A percentile compares a stretch with the other conserved stretches of the same genome.
Evolutionary conservation across 2,329 filamentous ascomycete species (phyloP).

Genomic region (Arthroderma sp.): DNA sequence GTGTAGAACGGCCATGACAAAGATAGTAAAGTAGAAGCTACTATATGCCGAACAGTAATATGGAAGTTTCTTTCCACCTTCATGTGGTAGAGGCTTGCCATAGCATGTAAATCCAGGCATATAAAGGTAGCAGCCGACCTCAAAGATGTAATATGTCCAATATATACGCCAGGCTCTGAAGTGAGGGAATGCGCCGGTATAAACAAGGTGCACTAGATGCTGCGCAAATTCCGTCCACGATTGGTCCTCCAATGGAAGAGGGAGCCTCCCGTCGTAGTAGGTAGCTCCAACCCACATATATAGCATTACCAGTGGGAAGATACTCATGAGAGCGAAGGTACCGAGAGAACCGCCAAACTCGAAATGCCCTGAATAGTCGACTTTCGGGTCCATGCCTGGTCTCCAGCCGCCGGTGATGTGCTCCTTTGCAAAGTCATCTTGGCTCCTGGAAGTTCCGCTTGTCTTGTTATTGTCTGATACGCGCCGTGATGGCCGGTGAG

Average conservation of each 20-base stretch:
- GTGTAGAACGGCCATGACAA: constrained; percentile 57
- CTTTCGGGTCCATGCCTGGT: too few relatives aligned
- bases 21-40: constrained; percentile 79
- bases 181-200: constrained; percentile 73
- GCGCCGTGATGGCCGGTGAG: neutral
- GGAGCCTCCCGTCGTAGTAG: constrained; percentile 78
- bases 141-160: constrained; percentile 82
- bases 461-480: neutral
- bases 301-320: constrained; percentile 88
- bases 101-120: constrained; percentile 78
- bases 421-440: neutral
- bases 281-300: constrained; percentile 98
- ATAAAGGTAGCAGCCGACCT: constrained; percentile 68
- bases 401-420: too few relatives aligned
- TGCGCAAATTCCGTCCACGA: constrained; percentile 58
- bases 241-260: constrained; percentile 53
- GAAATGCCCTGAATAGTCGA: too few relatives aligned
- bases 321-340: constrained; percentile 71
- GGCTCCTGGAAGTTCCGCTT: neutral
- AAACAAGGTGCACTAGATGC: constrained; percentile 60
- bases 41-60: constrained; percentile 90
- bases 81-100: constrained; percentile 75
- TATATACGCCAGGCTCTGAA: constrained; percentile 81
- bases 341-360: constrained; percentile 84
- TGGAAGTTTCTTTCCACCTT: constrained; percentile 69